Percentiles rank a stretch among this genome's conserved stretches.
phyloP scores from a whole-genome alignment of 1,284 basidiomycete genomes.

The Ganoderma multipileum region DNA sequence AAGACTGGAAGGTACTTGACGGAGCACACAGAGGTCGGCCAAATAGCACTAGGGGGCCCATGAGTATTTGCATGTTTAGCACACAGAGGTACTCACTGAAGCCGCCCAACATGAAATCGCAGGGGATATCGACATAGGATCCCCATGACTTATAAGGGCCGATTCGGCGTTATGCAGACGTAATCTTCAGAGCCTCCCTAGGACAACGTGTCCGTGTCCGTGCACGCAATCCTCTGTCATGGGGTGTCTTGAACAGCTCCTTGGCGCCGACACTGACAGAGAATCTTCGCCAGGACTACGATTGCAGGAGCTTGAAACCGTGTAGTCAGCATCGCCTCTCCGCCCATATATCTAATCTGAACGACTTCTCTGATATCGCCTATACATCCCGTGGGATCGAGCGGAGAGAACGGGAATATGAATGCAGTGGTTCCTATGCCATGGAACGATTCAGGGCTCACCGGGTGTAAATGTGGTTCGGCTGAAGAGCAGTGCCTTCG shows the following conservation, averaged over 20 bases:
- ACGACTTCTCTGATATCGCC: not conserved
- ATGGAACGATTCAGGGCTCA: not conserved
- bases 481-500: not conserved
- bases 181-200: not conserved
- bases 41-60: not conserved
- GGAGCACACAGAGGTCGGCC: not conserved
- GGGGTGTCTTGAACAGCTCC: not conserved
- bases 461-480: not conserved
- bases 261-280: not conserved
- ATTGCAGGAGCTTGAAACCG: not conserved
- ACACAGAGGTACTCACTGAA: not conserved
- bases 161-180: not conserved
- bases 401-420: not conserved
- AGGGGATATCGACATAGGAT: not conserved
- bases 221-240: not conserved
- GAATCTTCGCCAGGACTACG: not conserved
- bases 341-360: not conserved
- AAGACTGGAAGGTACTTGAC: not conserved
- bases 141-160: not conserved
- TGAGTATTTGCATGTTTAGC: not conserved
- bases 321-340: not conserved
- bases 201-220: not conserved
- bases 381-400: not conserved
- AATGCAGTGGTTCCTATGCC: not conserved
- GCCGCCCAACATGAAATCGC: not conserved